Conservation (phyloP, 164 flowering plant species). For the Berberis vulgaris region DNA sequence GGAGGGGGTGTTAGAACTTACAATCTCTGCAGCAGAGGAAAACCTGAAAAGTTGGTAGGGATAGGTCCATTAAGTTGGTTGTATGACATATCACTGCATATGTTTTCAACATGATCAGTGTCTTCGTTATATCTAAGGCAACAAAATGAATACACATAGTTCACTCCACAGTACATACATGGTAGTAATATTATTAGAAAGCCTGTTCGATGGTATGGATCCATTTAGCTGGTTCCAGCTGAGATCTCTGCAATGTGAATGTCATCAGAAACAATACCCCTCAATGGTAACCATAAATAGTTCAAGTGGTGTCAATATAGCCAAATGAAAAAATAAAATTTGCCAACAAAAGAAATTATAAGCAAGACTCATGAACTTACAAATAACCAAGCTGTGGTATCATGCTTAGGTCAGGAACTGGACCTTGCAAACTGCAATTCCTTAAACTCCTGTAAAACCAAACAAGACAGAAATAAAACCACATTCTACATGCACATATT, state of each 20-base stretch:
- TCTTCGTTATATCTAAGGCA: not conserved
- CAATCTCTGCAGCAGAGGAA: constrained; percentile 67
- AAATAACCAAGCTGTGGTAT: constrained; percentile 18
- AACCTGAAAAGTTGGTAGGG: constrained; percentile 49
- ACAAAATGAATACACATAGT: not conserved
- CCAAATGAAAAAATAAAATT: too few species aligned
- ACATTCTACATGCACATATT: too few species aligned
- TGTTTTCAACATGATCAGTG: constrained; percentile 4
- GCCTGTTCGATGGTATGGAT: too few species aligned
- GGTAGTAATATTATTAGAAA: too few species aligned
- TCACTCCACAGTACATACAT: not conserved
- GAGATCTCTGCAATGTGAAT: too few species aligned
- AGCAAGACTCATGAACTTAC: constrained; percentile 14
- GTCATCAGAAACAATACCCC: not conserved
- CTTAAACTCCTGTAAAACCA: constrained; percentile 28
- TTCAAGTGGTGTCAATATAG: too few species aligned
- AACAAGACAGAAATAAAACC: not conserved
- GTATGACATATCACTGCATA: constrained; percentile 57
- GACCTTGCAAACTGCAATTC: constrained; percentile 32
- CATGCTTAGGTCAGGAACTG: constrained; percentile 29
- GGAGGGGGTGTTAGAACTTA: constrained; percentile 22
- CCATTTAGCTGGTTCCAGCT: too few species aligned
- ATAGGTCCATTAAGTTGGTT: constrained; percentile 68
- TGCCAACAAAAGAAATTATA: not conserved
- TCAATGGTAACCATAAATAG: too few species aligned